Conservation (phyloP, 2,329 filamentous ascomycete species). For the Claviceps capensis region DNA sequence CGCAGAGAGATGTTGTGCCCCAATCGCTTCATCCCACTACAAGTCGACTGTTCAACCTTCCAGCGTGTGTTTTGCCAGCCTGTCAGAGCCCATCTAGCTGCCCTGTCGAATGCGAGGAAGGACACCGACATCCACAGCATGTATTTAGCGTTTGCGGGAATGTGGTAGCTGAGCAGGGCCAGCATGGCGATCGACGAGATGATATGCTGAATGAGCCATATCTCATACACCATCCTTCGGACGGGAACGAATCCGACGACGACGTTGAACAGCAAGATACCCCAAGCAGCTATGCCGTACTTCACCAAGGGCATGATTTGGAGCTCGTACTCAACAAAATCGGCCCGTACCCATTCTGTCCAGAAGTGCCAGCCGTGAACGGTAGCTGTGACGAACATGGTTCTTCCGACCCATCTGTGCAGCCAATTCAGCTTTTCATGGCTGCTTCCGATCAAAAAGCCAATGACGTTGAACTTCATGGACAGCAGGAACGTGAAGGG, state of each 20-base stretch:
- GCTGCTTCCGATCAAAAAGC: constrained; percentile 45
- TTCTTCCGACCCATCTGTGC: constrained; percentile 58
- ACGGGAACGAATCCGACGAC: constrained; percentile 50
- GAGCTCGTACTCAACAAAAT: constrained; percentile 45
- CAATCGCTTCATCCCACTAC: constrained; percentile 32
- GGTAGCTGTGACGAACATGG: constrained; percentile 53
- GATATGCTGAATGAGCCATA: constrained; percentile 57
- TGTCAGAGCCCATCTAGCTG: constrained; percentile 34
- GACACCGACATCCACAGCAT: constrained; percentile 55
- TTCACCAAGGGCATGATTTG: constrained; percentile 49
- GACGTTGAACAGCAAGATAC: constrained; percentile 49
- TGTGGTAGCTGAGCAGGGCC: constrained; percentile 49
- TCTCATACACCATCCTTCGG: constrained; percentile 52
- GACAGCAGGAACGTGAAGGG: constrained; percentile 50
- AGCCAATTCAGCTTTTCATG: constrained; percentile 62
- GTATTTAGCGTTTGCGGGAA: constrained; percentile 43
- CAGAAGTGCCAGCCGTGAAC: constrained; percentile 61
- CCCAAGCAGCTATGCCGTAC: constrained; percentile 56
- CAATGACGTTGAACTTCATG: constrained; percentile 46
- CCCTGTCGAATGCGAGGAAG: constrained; percentile 47
- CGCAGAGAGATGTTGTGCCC: constrained; percentile 38
- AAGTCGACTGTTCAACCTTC: constrained; percentile 25
- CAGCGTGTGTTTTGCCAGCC: constrained; percentile 39
- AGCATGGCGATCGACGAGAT: constrained; percentile 46
- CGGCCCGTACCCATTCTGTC: constrained; percentile 45